A percentile compares a stretch with the other conserved stretches of the same genome.
Conservation (phyloP, 1,284 basidiomycete species). For the Ceratobasidium sp. region DNA sequence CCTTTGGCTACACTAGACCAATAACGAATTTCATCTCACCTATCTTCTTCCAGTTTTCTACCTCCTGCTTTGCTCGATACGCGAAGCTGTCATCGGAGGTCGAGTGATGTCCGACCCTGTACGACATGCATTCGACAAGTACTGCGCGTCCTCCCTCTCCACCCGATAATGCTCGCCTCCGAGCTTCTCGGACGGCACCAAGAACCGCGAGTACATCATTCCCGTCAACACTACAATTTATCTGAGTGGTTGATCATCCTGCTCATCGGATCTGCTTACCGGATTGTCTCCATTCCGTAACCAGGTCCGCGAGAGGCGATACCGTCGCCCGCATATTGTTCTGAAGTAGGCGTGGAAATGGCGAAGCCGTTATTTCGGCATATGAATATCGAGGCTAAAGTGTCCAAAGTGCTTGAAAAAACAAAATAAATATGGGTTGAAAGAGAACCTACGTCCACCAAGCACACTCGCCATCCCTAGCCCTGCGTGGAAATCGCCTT, state of each 20-base stretch:
- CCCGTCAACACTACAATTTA: slow-evolving; percentile 79
- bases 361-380: slow-evolving; percentile 71
- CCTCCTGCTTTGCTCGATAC: slow-evolving; percentile 86
- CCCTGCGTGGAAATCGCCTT: slow-evolving; percentile 68
- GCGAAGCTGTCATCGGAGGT: slow-evolving; percentile 95
- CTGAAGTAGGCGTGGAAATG: slow-evolving; percentile 90
- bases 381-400: slow-evolving; percentile 55
- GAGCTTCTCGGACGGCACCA: slow-evolving; percentile 83
- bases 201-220: slow-evolving; percentile 93
- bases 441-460: slow-evolving; percentile 55
- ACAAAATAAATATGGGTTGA: slow-evolving; percentile 49
- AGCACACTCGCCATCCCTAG: slow-evolving; percentile 64
- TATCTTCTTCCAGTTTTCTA: slow-evolving; percentile 86
- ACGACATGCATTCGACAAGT: slow-evolving; percentile 92
- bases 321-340: slow-evolving; percentile 94
- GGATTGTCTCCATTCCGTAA: slow-evolving; percentile 90
- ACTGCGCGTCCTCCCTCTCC: slow-evolving; percentile 75
- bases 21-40: slow-evolving; percentile 52
- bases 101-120: slow-evolving; percentile 94
- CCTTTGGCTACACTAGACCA: neutral
- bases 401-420: slow-evolving; percentile 17
- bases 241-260: neutral
- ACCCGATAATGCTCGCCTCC: slow-evolving; percentile 79
- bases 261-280: neutral
- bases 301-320: slow-evolving; percentile 92